Evolutionary conservation across 2,329 filamentous ascomycete genomes (phyloP).

Genomic region (Fusarium cyanostomum): DNA sequence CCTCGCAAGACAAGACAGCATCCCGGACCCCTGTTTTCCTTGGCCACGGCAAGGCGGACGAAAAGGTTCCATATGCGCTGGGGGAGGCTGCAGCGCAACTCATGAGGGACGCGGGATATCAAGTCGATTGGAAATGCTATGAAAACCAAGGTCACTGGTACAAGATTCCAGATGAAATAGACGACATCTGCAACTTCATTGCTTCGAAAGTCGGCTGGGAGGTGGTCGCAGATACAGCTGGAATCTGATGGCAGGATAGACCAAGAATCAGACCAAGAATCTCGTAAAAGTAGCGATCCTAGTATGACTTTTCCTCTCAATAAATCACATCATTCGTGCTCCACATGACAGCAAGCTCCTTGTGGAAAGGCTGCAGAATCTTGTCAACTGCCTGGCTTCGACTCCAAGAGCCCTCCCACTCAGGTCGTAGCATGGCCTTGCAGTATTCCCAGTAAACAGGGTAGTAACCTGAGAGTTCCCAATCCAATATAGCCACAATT

Average conservation of each 20-base stretch:
- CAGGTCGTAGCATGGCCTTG: conserved; percentile 7
- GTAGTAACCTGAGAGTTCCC: conserved; percentile 22
- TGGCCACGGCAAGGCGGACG: conserved; percentile 53
- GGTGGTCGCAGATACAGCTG: background rate
- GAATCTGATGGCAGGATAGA: no score
- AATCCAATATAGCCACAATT: conserved; percentile 15
- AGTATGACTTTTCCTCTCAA: no score
- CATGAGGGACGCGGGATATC: conserved; percentile 46
- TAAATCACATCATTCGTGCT: no score
- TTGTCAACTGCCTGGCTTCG: conserved; percentile 3
- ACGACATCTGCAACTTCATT: conserved; percentile 55
- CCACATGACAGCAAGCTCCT: conserved; percentile 18
- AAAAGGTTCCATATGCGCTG: conserved; percentile 47
- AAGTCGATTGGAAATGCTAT: conserved; percentile 47
- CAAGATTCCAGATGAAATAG: conserved; percentile 53
- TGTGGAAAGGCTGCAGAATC: conserved; percentile 12
- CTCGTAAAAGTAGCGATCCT: no score
- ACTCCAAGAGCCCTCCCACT: conserved; percentile 10
- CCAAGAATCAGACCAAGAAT: no score
- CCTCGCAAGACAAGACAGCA: conserved; percentile 22
- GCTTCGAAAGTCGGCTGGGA: background rate
- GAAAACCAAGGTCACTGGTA: conserved; percentile 57
- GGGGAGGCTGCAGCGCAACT: conserved; percentile 45
- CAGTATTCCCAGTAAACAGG: conserved; percentile 20
- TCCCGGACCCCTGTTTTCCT: conserved; percentile 53